Evolutionary conservation across 371 early-diverging fungal genomes (phyloP), one percentile per base, ranked within the genome.

Genomic region (Synchytrium microbalum): DNA sequence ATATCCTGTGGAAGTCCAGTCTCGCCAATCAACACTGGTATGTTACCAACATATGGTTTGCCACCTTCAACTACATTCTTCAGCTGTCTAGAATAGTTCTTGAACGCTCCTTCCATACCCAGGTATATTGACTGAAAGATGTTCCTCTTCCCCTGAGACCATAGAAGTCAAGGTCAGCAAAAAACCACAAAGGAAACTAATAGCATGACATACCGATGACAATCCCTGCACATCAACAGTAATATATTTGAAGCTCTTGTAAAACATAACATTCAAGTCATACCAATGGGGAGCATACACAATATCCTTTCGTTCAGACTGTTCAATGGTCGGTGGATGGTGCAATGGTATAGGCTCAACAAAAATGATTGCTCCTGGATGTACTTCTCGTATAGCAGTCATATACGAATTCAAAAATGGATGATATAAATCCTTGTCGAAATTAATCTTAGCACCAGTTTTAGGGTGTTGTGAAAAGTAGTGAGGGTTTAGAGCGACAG

Each of bases 1-100:
- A 92, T 75, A 65, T 92, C 92, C 90, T 90, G 88, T 2, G 92
- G 90, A 59, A 91, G 88, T 24, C 92, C 92, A 23, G 85, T 86
- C 69, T 92, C 92, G 33, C 92, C 92, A 31, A 92, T 67, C n/a
- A 82, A 25, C 19, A 64, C 78, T 1, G 91, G 90, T 51, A 80
- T 83, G 3, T 77, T 63, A 10, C 91, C 91, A 61, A 90, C 84
- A 26, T 77, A 78, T 54, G 71, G 60, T 0, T 83, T 59, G 1
- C 92, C 91, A 25, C 69, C 75, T 26, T 73, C 67, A 32, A 84
- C 80, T 54, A 92, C 82, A 54, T 86, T 86, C 24, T 76, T 62
- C 26, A 92, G 78, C 62, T 92, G 92, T 0, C 84, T 83, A 0
- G 77, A 69, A 67, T 91, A 92, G 67, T 91, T 91, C 63, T 73